Conservation (phyloP, 2,329 filamentous ascomycete genomes). For the Phaeoacremonium minimum region DNA sequence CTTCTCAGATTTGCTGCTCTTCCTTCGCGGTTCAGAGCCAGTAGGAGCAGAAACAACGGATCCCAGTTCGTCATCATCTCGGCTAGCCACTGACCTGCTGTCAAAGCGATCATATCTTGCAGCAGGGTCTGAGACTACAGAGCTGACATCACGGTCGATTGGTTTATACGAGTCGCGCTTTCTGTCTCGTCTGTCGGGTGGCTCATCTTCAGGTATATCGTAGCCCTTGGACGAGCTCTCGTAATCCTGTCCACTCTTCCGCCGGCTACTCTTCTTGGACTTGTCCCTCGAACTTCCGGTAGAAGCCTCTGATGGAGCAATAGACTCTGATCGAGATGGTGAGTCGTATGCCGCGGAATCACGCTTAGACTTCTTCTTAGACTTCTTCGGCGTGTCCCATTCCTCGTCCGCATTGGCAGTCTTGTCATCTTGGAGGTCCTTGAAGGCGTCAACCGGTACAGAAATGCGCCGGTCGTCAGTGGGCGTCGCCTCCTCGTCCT, state of each 20-base stretch:
- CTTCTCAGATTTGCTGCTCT: slow-evolving; percentile 24
- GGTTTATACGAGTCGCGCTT: slow-evolving; percentile 31
- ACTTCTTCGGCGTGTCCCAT: slow-evolving; percentile 21
- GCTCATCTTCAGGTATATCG: slow-evolving; percentile 29
- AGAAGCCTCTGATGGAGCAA: slow-evolving; percentile 30
- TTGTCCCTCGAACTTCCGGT: slow-evolving; percentile 20
- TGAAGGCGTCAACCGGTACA: slow-evolving; percentile 21
- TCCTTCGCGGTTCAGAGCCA: slow-evolving; percentile 21
- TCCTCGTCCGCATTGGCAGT: slow-evolving; percentile 21
- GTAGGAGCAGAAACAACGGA: slow-evolving; percentile 38
- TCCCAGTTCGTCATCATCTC: slow-evolving; percentile 44
- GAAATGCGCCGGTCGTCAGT: slow-evolving; percentile 22
- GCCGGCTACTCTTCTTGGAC: slow-evolving; percentile 24
- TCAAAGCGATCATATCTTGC: slow-evolving; percentile 27
- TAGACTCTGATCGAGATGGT: slow-evolving; percentile 23
- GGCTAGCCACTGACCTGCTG: slow-evolving; percentile 28
- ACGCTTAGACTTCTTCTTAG: slow-evolving; percentile 25
- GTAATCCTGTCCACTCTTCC: slow-evolving; percentile 29
- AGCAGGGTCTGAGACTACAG: slow-evolving; percentile 40
- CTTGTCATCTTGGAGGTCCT: slow-evolving; percentile 18
- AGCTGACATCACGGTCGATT: slow-evolving; percentile 40
- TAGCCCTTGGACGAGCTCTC: slow-evolving; percentile 23
- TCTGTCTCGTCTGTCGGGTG: slow-evolving; percentile 33
- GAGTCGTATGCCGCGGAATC: slow-evolving; percentile 23
- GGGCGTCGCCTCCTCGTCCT: slow-evolving; percentile 8